Percentiles rank a stretch among this genome's conserved stretches.
phyloP scores from a whole-genome alignment of 768 basidiomycete genomes.

The Suillus sp. region DNA sequence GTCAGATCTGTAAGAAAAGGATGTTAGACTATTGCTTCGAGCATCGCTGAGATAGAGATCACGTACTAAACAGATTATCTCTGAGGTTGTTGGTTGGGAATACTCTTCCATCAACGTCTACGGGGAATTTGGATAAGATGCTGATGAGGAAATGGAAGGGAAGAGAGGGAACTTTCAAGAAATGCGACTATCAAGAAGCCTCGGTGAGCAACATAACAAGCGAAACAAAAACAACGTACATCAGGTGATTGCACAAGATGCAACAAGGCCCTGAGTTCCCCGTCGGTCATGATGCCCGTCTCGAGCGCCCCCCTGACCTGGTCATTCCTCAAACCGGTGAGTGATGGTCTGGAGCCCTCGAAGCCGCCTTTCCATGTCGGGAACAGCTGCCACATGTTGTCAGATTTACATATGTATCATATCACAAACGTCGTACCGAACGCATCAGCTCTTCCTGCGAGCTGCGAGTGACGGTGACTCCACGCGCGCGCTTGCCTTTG shows the following conservation, averaged over 20 bases:
- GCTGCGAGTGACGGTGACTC: constrained; percentile 81
- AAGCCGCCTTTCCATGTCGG: constrained; percentile 81
- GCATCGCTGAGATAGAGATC: background rate
- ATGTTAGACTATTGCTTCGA: constrained; percentile 13
- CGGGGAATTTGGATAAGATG: constrained; percentile 76
- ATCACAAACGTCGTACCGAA: constrained; percentile 50
- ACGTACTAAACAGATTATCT: constrained; percentile 69
- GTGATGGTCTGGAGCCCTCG: constrained; percentile 65
- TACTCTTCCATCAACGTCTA: constrained; percentile 71
- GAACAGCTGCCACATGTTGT: constrained; percentile 55
- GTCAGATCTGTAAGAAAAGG: constrained; percentile 35
- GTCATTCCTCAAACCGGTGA: constrained; percentile 62
- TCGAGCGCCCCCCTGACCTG: constrained; percentile 61
- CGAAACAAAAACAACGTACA: constrained; percentile 45
- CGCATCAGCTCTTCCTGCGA: constrained; percentile 82
- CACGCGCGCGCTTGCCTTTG: constrained; percentile 74
- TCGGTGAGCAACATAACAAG: constrained; percentile 17
- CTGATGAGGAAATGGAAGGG: constrained; percentile 81
- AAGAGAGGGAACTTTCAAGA: constrained; percentile 81
- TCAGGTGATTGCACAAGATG: constrained; percentile 78
- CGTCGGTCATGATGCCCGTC: constrained; percentile 64
- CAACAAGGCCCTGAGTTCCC: constrained; percentile 64
- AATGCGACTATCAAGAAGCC: constrained; percentile 61
- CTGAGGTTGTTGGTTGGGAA: constrained; percentile 68
- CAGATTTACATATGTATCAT: constrained; percentile 4